Percentiles rank a stretch among this genome's conserved stretches.
Conservation (phyloP, 371 early-diverging fungal genomes). For the Apophysomyces elegans region DNA sequence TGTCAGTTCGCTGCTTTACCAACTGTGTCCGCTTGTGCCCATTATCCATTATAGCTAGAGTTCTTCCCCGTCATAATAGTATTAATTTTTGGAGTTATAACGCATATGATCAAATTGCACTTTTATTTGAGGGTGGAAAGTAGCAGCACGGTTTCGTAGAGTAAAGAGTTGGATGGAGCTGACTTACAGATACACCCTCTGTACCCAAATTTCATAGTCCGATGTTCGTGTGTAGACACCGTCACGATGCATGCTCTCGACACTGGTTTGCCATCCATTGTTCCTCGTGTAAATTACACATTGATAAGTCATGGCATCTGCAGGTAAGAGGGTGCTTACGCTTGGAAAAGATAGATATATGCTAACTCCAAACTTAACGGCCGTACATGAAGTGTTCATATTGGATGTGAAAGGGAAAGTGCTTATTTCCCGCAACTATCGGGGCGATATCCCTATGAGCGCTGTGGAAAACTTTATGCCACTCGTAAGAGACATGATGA, state of each 20-base stretch:
- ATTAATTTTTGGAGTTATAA: no score
- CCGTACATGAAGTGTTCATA: slow-evolving; percentile 67
- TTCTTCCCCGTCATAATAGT: no score
- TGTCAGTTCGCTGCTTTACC: no score
- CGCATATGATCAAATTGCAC: no score
- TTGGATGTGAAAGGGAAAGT: slow-evolving; percentile 96
- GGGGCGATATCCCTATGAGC: slow-evolving; percentile 92
- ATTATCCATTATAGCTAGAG: no score
- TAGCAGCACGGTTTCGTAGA: no score
- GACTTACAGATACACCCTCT: no score
- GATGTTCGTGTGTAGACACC: background rate
- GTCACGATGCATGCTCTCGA: slow-evolving; percentile 2
- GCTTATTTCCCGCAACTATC: slow-evolving; percentile 85
- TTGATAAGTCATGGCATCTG: slow-evolving; percentile 27
- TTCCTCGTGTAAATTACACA: background rate
- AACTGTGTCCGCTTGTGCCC: no score
- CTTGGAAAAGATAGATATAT: background rate
- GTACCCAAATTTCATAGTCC: background rate
- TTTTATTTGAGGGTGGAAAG: no score
- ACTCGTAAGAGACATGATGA: slow-evolving; percentile 54
- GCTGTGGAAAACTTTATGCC: slow-evolving; percentile 98
- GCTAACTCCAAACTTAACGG: background rate
- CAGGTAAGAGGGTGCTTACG: slow-evolving; percentile 17
- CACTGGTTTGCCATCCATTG: background rate
- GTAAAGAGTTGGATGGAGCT: no score